Evolutionary conservation across 257 asterid species (phyloP).

Genomic region (Nemophila menziesii): DNA sequence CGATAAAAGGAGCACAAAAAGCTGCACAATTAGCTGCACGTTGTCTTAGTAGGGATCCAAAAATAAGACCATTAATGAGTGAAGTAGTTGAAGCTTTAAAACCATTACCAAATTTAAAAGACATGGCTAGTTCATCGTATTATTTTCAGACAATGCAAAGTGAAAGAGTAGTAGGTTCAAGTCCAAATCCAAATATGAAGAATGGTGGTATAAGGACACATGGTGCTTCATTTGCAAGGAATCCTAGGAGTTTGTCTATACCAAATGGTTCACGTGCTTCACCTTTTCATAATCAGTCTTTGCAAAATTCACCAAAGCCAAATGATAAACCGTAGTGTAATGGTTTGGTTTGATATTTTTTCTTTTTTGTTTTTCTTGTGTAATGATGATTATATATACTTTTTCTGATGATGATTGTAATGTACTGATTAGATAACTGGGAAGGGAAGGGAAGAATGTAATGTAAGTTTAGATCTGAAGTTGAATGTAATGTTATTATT

Average conservation of each 20-base stretch:
- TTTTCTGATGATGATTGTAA: slow-evolving; percentile 17
- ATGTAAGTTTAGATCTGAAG: slow-evolving; percentile 25
- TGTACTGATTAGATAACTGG: slow-evolving; percentile 13
- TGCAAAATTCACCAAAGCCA: slow-evolving; percentile 68
- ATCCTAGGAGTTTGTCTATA: slow-evolving; percentile 58
- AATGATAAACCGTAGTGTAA: slow-evolving; percentile 40
- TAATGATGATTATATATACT: slow-evolving; percentile 18
- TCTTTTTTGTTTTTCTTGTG: slow-evolving; percentile 21
- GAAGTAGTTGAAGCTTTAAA: slow-evolving; percentile 75
- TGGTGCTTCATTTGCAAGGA: slow-evolving; percentile 37
- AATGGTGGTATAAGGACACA: slow-evolving; percentile 33
- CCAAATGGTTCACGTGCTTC: slow-evolving; percentile 66
- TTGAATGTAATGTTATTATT: too few relatives aligned
- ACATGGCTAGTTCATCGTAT: slow-evolving; percentile 90
- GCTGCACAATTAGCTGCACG: slow-evolving; percentile 89
- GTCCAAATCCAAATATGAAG: slow-evolving; percentile 47
- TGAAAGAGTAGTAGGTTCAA: slow-evolving; percentile 44
- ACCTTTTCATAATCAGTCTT: slow-evolving; percentile 51
- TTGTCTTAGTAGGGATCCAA: slow-evolving; percentile 79
- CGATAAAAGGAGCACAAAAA: slow-evolving; percentile 85
- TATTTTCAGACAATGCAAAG: slow-evolving; percentile 68
- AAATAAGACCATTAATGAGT: slow-evolving; percentile 78
- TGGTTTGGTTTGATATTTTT: slow-evolving; percentile 9
- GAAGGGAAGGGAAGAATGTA: slow-evolving; percentile 33
- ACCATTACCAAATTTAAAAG: slow-evolving; percentile 83